These are phyloP conservation scores for Pyricularia grisea DNA, from an alignment of 2,329 filamentous ascomycete genomes.

Conservation along the genomic window DNA sequence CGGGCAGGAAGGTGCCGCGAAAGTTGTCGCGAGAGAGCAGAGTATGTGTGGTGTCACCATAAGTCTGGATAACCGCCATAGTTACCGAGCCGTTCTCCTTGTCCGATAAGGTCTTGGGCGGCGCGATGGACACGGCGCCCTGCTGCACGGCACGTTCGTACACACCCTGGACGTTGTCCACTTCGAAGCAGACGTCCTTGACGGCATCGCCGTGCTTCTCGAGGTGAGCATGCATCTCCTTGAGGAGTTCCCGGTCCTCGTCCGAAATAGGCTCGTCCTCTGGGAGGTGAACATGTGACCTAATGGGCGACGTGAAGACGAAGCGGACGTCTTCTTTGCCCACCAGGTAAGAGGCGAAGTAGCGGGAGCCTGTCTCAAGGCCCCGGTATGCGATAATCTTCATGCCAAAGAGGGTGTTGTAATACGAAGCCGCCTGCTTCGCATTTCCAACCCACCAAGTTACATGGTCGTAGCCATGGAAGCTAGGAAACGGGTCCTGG, in stretches of 20 bases:
- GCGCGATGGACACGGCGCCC: slow-evolving; percentile 48
- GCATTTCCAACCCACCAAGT: slow-evolving; percentile 97
- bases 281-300: slow-evolving; percentile 45
- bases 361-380: slow-evolving; percentile 77
- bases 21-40: slow-evolving; percentile 68
- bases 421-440: slow-evolving; percentile 88
- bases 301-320: slow-evolving; percentile 73
- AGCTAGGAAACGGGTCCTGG: slow-evolving; percentile 41
- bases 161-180: slow-evolving; percentile 77
- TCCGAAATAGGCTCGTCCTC: slow-evolving; percentile 50
- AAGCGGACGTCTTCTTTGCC: slow-evolving; percentile 68
- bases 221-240: slow-evolving; percentile 72
- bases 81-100: slow-evolving; percentile 56
- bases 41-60: slow-evolving; percentile 92
- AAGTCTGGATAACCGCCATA: slow-evolving; percentile 77
- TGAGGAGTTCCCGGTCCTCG: slow-evolving; percentile 56
- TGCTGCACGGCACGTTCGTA: slow-evolving; percentile 63
- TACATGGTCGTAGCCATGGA: slow-evolving; percentile 84
- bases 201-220: slow-evolving; percentile 87
- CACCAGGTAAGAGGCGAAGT: slow-evolving; percentile 76
- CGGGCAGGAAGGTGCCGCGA: slow-evolving; percentile 70
- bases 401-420: slow-evolving; percentile 82
- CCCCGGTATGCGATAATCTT: slow-evolving; percentile 73
- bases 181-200: slow-evolving; percentile 91
- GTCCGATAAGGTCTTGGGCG: slow-evolving; percentile 46